A percentile compares a stretch with the other conserved stretches of the same genome.
phyloP scores from a whole-genome alignment of 192 early-diverging fungal species.

The Mortierella alpina region DNA sequence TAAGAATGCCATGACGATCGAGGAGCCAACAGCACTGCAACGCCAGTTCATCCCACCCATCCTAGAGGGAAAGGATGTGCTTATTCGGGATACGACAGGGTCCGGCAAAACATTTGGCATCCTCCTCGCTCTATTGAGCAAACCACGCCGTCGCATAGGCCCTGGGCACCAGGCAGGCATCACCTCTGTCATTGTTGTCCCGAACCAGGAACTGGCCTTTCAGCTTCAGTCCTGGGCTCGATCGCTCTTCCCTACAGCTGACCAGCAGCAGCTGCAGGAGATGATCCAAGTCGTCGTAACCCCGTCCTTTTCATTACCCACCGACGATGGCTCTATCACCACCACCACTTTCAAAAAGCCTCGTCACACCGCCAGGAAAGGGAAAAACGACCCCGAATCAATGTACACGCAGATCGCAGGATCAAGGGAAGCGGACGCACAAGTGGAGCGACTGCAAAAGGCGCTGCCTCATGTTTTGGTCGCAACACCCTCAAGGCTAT shows the following conservation, averaged over 20 bases:
- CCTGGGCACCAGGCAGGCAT: slow-evolving; percentile 15
- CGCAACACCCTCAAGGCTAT: slow-evolving; percentile 54
- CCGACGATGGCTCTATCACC: neutral
- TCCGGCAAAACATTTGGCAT: slow-evolving; percentile 70
- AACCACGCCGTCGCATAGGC: slow-evolving; percentile 16
- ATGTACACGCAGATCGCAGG: neutral
- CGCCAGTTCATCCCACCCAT: slow-evolving; percentile 56
- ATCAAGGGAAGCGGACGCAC: neutral
- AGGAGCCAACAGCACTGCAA: slow-evolving; percentile 58
- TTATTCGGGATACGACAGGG: slow-evolving; percentile 64
- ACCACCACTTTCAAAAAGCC: slow-evolving; percentile 2
- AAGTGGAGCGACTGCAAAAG: slow-evolving; percentile 21
- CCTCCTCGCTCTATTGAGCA: slow-evolving; percentile 55
- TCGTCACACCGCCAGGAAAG: neutral
- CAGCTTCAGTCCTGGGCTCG: slow-evolving; percentile 61
- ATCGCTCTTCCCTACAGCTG: slow-evolving; percentile 25
- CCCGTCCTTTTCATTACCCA: neutral
- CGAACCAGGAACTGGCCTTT: slow-evolving; percentile 64
- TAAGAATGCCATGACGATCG: slow-evolving; percentile 12
- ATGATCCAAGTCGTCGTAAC: slow-evolving; percentile 41
- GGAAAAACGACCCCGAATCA: neutral
- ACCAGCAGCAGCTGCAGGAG: slow-evolving; percentile 15
- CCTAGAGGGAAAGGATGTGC: slow-evolving; percentile 53
- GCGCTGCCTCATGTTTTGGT: slow-evolving; percentile 52
- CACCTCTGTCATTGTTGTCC: slow-evolving; percentile 59